phyloP scores from a whole-genome alignment of 176 grass and related monocot species.

The Oryza punctata region DNA sequence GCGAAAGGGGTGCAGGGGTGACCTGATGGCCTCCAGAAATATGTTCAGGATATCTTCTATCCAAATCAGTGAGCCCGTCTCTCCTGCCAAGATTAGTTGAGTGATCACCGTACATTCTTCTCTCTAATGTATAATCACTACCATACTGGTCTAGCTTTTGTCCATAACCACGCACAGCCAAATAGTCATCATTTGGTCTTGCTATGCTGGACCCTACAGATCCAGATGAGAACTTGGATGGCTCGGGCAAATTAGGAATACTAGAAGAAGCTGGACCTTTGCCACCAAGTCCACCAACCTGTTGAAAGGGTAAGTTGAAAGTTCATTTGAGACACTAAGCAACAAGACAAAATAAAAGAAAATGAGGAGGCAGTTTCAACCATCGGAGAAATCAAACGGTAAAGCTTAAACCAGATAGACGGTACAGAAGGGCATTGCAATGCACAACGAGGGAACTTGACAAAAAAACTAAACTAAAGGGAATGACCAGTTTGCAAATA shows the following conservation, averaged over 20 bases:
- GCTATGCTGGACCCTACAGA: slow-evolving; percentile 54
- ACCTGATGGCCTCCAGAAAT: slow-evolving; percentile 58
- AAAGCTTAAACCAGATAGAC: slow-evolving; percentile 26
- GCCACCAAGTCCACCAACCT: slow-evolving; percentile 80
- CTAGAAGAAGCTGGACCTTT: slow-evolving; percentile 73
- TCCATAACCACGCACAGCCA: slow-evolving; percentile 72
- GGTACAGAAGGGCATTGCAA: neutral
- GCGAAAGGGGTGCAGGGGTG: neutral
- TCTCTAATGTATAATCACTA: slow-evolving; percentile 80
- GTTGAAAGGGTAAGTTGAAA: slow-evolving; percentile 12
- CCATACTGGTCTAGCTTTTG: slow-evolving; percentile 72
- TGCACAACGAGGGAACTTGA: neutral
- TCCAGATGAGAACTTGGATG: slow-evolving; percentile 70
- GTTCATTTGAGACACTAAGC: slow-evolving; percentile 12
- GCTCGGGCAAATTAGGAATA: slow-evolving; percentile 53
- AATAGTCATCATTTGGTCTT: slow-evolving; percentile 82
- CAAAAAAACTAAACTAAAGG: slow-evolving; percentile 1
- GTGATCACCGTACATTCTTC: slow-evolving; percentile 81
- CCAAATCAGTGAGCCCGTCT: slow-evolving; percentile 74
- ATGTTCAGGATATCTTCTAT: slow-evolving; percentile 89
- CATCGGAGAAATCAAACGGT: neutral
- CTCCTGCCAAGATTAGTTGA: slow-evolving; percentile 72
- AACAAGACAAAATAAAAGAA: slow-evolving; percentile 4
- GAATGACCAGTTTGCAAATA: neutral
- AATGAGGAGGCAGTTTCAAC: neutral